phyloP scores from a whole-genome alignment of 2,329 filamentous ascomycete species.

The Mycosphaerella sp. region DNA sequence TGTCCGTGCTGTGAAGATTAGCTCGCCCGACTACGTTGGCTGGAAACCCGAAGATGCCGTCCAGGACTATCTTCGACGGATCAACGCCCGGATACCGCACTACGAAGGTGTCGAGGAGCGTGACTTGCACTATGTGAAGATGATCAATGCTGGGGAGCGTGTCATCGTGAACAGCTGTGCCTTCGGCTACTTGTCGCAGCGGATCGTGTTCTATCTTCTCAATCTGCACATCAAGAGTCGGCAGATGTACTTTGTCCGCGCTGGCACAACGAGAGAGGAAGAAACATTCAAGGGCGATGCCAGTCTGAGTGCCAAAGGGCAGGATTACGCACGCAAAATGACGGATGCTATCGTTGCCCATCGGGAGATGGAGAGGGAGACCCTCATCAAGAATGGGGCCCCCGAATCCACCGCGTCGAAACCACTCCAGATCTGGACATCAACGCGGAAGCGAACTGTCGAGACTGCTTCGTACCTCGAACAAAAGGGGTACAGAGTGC shows the following conservation, averaged over 20 bases:
- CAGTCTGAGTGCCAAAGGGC: slow-evolving; percentile 70
- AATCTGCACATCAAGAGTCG: slow-evolving; percentile 96
- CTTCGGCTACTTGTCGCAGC: slow-evolving; percentile 92
- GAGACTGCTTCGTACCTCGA: slow-evolving; percentile 83
- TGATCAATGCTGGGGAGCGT: slow-evolving; percentile 94
- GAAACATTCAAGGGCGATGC: slow-evolving; percentile 91
- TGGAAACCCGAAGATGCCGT: slow-evolving; percentile 93
- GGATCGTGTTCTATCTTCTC: slow-evolving; percentile 96
- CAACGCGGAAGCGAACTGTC: slow-evolving; percentile 79
- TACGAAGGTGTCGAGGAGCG: slow-evolving; percentile 95
- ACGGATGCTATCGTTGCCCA: slow-evolving; percentile 75
- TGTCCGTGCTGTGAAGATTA: slow-evolving; percentile 94
- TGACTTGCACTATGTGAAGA: slow-evolving; percentile 96
- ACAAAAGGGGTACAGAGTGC: slow-evolving; percentile 72
- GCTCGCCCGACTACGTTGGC: slow-evolving; percentile 88
- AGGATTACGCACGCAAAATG: slow-evolving; percentile 78
- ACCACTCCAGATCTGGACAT: slow-evolving; percentile 88
- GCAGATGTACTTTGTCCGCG: slow-evolving; percentile 84
- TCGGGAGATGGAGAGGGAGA: slow-evolving; percentile 71
- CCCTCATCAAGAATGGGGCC: slow-evolving; percentile 61
- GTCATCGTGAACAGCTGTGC: slow-evolving; percentile 95
- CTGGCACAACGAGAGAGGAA: slow-evolving; percentile 78
- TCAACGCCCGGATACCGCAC: slow-evolving; percentile 85
- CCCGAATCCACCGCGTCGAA: slow-evolving; percentile 59
- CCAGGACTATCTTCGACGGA: slow-evolving; percentile 81